Base-by-base conservation (phyloP, 2,329 filamentous ascomycete genomes). In the Pyricularia grisea region DNA sequence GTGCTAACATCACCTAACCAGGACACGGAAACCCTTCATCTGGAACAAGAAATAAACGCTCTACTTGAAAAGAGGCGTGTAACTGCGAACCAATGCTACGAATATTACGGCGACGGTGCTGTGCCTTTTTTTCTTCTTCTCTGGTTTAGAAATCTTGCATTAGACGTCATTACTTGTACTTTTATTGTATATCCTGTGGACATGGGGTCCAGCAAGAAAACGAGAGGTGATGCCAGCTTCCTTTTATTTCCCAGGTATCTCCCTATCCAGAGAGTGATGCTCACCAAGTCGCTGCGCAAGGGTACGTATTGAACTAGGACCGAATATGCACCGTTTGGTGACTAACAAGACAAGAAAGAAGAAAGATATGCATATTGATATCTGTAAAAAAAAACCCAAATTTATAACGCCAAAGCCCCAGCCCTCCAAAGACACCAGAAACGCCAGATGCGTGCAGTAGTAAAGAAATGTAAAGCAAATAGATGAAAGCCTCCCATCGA, bases 11-110 rank as follows among this genome's bases (percentile, higher is more conserved):
- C 6, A 6, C 5, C 28, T 20, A n/a, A 10, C 25, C 66, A 88
- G 86, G 69, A 88, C 86, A 72, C 80, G 86, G 73, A 88, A 87
- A 75, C 82, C 85, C 2, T 87, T 87, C 71, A 81, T 87, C 70
- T 87, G 84, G 81, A 75, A 80, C 23, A 66, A 42, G 36, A 27
- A 66, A 33, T 66, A 50, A 50, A 31, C 17, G 64, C 10, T 4
- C 2, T 25, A 9, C 55, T 60, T 12, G 10, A 42, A 20, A n/a
- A 50, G 42, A 50, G 42, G 42, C 42, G 42, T 11, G 42, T n/a
- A 5, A n/a, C 42, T 50, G 42, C 5, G 17, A n/a, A 50, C 42
- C 14, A n/a, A n/a, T 50, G 42, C 42, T 50, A 50, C 42, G 42
- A 50, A 11, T 50, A n/a, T 50, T 50, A 50, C 42, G 42, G 42